Evolutionary conservation across 352 stramenopile species (phyloP).

Genomic region (Phytophthora aleatoria): DNA sequence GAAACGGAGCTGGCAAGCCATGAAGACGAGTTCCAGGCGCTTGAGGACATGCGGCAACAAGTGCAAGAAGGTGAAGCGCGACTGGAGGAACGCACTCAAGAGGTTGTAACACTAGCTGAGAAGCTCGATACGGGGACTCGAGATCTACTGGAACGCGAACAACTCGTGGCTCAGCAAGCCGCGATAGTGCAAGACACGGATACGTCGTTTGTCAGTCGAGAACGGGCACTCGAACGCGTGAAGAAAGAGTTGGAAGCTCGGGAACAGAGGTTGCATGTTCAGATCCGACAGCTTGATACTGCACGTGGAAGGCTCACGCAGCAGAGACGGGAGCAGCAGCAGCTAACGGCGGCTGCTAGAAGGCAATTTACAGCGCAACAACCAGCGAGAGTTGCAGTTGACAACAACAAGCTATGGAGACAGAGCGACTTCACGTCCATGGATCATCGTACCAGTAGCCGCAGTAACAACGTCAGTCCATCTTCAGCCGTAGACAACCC

Average conservation of each 20-base stretch:
- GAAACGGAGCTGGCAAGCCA: constrained; percentile 49
- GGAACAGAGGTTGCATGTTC: constrained; percentile 49
- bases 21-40: constrained; percentile 49
- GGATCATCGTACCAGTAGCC: not conserved
- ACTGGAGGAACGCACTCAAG: constrained; percentile 39
- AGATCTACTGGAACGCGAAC: constrained; percentile 33
- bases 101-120: constrained; percentile 31
- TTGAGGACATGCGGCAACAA: constrained; percentile 34
- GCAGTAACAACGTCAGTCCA: constrained; percentile 3
- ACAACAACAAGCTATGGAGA: constrained; percentile 33
- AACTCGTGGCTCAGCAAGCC: constrained; percentile 33
- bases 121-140: constrained; percentile 26
- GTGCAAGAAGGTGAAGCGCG: constrained; percentile 46
- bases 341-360: constrained; percentile 29
- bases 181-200: constrained; percentile 26
- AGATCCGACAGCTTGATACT: constrained; percentile 63
- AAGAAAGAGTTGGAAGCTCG: constrained; percentile 54
- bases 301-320: constrained; percentile 48
- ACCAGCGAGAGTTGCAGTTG: not conserved
- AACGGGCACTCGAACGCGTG: constrained; percentile 40
- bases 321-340: constrained; percentile 45
- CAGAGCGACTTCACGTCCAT: constrained; percentile 1
- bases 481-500: constrained; percentile 7
- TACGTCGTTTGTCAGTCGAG: constrained; percentile 22
- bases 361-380: constrained; percentile 10